Base-by-base conservation (phyloP, 805 yeast genomes). In the Pichia californica region DNA sequence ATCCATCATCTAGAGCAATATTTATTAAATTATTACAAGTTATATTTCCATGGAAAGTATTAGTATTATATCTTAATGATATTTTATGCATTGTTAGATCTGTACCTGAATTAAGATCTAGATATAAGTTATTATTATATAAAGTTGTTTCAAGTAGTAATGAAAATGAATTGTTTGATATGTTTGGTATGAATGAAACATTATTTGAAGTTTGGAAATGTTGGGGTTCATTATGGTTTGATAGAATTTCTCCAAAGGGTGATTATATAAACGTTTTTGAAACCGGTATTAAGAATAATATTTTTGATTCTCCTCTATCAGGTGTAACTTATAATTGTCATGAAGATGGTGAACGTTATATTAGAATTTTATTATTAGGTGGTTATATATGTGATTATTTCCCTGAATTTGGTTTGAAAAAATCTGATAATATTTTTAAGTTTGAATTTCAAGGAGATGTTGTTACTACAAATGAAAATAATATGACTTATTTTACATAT, bases 161-260 rank as follows among this genome's bases (percentile, higher is more conserved):
- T 29, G 53, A 68, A n/a, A 63, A 68, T 0, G 65, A 69, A 40
- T 59, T 70, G 34, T 49, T 82, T n/a, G 65, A 69, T 5, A 59
- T 72, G 50, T 79, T 77, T 52, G 71, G 77, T 49, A 68, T 74
- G 38, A 71, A 76, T 56, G 91, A 83, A 57, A 74, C 68, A 35
- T 64, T 84, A 39, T 78, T 84, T 34, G 94, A 85, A 61, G 83
- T 80, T 18, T 84, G 89, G 89, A 81, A 80, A 56, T 79, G 88
- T 54, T 83, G 91, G 88, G 94, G 94, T 2, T 75, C 88, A 0
- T 58, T 85, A 33, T 84, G 93, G 91, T 85, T 76, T 62, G 89
- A 84, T 59, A 64, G 66, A 21, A 66, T 84, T 31, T 55, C 66
- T 14, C 58, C 69, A 35, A 83, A 82, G 54, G 67, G 65, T 5